Evolutionary conservation across 2,329 filamentous ascomycete species (phyloP).

Genomic region (Sordariomycetes sp.): DNA sequence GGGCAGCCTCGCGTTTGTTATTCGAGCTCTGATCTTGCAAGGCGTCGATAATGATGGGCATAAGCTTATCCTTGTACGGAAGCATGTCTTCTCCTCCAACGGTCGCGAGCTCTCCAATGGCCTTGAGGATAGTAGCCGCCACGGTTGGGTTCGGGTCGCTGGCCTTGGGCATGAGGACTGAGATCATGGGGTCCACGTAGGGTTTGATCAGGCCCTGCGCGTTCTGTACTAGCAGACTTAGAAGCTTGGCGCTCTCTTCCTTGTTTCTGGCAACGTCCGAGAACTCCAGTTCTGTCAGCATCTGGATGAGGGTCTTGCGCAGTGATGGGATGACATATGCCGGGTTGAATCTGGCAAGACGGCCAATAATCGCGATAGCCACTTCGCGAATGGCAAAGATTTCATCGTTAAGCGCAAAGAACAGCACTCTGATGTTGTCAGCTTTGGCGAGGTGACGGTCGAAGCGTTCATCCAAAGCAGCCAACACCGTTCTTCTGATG

Average conservation of each 20-base stretch:
- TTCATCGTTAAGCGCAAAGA: conserved; percentile 93
- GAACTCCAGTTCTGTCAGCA: conserved; percentile 93
- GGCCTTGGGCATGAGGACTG: conserved; percentile 87
- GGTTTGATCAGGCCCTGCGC: conserved; percentile 90
- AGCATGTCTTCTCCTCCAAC: conserved; percentile 93
- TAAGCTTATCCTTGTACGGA: conserved; percentile 80
- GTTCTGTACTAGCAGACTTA: conserved; percentile 87
- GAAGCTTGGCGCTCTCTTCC: conserved; percentile 88
- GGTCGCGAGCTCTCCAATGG: conserved; percentile 86
- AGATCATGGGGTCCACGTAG: conserved; percentile 94
- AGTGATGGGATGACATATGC: conserved; percentile 96
- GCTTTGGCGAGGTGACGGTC: conserved; percentile 95
- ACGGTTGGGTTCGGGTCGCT: conserved; percentile 78
- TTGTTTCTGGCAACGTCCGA: conserved; percentile 91
- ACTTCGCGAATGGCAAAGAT: conserved; percentile 88
- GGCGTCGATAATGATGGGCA: conserved; percentile 91
- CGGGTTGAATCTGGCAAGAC: conserved; percentile 82
- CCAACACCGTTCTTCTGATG: conserved; percentile 81
- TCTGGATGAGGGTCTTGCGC: conserved; percentile 89
- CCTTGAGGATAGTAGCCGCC: conserved; percentile 88
- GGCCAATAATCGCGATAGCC: conserved; percentile 91
- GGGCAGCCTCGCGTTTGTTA: conserved; percentile 79
- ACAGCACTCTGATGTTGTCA: conserved; percentile 91
- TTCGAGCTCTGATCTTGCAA: conserved; percentile 90
- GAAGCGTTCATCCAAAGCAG: conserved; percentile 85